Evolutionary conservation across 805 yeast species (phyloP), one percentile per base, ranked within the genome.

Genomic region (Candida hispaniensis): DNA sequence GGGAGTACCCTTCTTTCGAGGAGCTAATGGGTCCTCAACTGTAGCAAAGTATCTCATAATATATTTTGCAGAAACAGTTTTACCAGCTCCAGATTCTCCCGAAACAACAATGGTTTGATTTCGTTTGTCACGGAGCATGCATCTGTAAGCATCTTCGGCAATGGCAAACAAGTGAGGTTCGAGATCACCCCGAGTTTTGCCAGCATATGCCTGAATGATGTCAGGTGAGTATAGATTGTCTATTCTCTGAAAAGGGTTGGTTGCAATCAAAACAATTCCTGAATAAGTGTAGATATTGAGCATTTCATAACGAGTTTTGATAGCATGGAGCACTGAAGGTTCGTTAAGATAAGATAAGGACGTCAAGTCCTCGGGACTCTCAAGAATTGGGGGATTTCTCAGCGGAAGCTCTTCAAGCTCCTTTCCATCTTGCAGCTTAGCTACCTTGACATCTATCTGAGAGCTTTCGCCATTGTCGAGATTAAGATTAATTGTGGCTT

Each of bases 11-110:
- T 29, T 34, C 40, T 41, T 39, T n/a, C 48, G 43, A 8, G 56
- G 60, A 30, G 48, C 54, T 47, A 54, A 51, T 41, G 65, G 58
- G 40, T 59, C 62, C 41, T 88, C 96, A 10, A 88, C 96, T 11
- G 94, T 76, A 3, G 97, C 97, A 56, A 88, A 86, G 59, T 86
- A 88, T 57, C 97, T 74, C 97, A 88, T 88, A 45, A 88, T 88
- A 58, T 81, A 88, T 56, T 88, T 88, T 23, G 98, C 98, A 44
- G 91, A 76, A 25, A 88, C 97, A 4, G 97, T 91, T 52, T 88
- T 91, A 58, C 98, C 98, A 17, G 98, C 97, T 59, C 98, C 98
- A 5, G 94, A 81, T 60, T 88, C 98, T 60, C 98, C 98, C 48
- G 86, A 75, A 11, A 88, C 97, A 11, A 88, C 95, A 44, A 88